Evolutionary conservation across 805 yeast species (phyloP), one percentile per base, ranked within the genome.

Genomic region (Maudiozyma serrabonitensis): DNA sequence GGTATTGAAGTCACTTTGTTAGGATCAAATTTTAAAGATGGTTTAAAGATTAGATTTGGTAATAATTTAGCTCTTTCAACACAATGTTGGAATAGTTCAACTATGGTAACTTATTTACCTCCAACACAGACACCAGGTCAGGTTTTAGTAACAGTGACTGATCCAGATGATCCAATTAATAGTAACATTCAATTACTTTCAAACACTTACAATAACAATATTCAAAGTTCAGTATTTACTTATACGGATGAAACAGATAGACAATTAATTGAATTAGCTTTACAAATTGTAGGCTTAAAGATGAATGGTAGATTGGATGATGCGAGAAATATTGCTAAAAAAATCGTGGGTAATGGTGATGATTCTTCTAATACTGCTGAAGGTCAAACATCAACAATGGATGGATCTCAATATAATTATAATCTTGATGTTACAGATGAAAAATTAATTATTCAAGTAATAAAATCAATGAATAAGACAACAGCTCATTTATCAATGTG

Each of bases 261-360:
- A 56, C 96, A 91, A 67, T 75, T 93, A 63, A 87, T 91, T 62
- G 99, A 93, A 69, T 73, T 93, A 54, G 99, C 99, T 1, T 74
- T 93, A 58, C 98, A 93, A 63, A 93, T 93, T 58, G 96, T 93
- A 40, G 99, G 99, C 1, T 73, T 90, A 67, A 91, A 91, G 69
- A 89, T 91, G 96, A 90, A 88, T 62, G 99, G 98, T 51, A 83
- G 84, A 60, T 71, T 93, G 50, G 98, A 93, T 62, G 97, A 91
- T 67, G 97, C 98, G 1, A 80, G 87, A 56, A 89, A 88, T 61
- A 87, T 93, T 58, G 98, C 98, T 1, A 84, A 84, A 65, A 75
- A 95, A 55, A 88, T 93, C 56, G 89, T 91, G 48, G 95, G 93
- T 12, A 68, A 67, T 37, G 71, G 69, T 39, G 54, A 50, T 18